phyloP scores from a whole-genome alignment of 1,284 basidiomycete genomes.

The Irpex sp. region DNA sequence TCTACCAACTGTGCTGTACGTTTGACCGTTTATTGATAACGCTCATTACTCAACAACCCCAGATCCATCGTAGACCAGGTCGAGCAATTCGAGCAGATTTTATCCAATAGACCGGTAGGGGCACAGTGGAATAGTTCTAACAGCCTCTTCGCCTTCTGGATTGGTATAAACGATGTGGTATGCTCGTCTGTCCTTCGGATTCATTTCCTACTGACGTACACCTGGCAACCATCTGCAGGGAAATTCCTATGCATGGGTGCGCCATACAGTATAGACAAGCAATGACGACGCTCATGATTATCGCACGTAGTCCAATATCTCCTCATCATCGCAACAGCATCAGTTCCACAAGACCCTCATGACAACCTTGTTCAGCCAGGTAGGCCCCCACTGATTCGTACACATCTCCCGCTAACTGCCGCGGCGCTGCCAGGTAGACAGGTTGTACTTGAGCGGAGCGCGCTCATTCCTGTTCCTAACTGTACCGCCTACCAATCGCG shows the following conservation, averaged over 20 bases:
- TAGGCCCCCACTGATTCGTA: slow-evolving; percentile 16
- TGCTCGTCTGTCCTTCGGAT: slow-evolving; percentile 13
- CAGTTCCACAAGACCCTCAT: slow-evolving; percentile 51
- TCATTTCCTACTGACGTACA: background rate
- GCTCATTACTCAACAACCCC: background rate
- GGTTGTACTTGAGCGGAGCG: slow-evolving; percentile 49
- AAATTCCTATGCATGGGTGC: slow-evolving; percentile 49
- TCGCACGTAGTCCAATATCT: slow-evolving; percentile 47
- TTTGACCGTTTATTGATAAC: slow-evolving; percentile 3
- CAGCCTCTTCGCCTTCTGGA: slow-evolving; percentile 60
- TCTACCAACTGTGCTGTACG: slow-evolving; percentile 50
- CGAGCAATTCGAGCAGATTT: slow-evolving; percentile 47
- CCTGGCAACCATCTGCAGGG: slow-evolving; percentile 33
- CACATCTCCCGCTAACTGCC: background rate
- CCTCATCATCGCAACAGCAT: slow-evolving; percentile 29
- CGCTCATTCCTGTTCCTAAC: slow-evolving; percentile 64
- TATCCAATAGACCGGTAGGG: slow-evolving; percentile 46
- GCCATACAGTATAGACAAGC: slow-evolving; percentile 10
- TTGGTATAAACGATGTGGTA: slow-evolving; percentile 65
- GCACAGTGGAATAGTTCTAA: slow-evolving; percentile 53
- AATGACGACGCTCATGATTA: slow-evolving; percentile 5
- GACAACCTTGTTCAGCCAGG: slow-evolving; percentile 55
- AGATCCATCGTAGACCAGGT: slow-evolving; percentile 66
- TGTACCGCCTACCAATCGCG: slow-evolving; percentile 60
- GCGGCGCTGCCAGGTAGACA: slow-evolving; percentile 40